phyloP scores from a whole-genome alignment of 2,329 filamentous ascomycete species.

The Penicillium palitans region DNA sequence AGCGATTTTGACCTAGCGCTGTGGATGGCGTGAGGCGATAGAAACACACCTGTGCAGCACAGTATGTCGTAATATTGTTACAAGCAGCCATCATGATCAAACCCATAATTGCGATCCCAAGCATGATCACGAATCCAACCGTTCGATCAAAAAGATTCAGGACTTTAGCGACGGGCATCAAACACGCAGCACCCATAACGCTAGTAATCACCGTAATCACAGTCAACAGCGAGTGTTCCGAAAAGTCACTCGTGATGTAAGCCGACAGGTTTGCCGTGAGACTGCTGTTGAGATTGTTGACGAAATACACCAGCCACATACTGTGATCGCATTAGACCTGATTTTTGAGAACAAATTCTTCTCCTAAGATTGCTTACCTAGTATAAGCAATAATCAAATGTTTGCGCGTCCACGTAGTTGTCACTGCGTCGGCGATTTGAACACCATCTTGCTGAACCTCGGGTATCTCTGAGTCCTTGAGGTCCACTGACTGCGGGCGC shows the following conservation, averaged over 20 bases:
- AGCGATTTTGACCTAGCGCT: not conserved
- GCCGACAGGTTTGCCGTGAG: conserved; percentile 46
- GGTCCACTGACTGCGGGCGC: not conserved
- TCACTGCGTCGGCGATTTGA: conserved; percentile 23
- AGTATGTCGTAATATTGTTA: conserved; percentile 60
- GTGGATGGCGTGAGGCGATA: not conserved
- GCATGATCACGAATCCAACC: conserved; percentile 55
- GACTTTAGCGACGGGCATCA: conserved; percentile 62
- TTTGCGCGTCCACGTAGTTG: conserved; percentile 40
- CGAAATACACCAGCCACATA: conserved; percentile 47
- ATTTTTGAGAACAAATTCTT: conserved; percentile 43
- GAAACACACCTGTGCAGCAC: conserved; percentile 53
- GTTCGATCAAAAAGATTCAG: conserved; percentile 64
- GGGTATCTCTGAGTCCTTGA: not conserved
- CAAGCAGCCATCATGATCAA: conserved; percentile 64
- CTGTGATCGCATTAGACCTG: conserved; percentile 23
- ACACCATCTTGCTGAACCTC: conserved; percentile 28
- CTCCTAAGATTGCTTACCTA: conserved; percentile 42
- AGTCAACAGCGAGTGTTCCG: conserved; percentile 55
- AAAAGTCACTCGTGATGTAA: conserved; percentile 55
- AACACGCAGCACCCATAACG: conserved; percentile 57
- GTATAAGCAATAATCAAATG: conserved; percentile 46
- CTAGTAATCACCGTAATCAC: conserved; percentile 57
- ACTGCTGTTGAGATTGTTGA: conserved; percentile 43
- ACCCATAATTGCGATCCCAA: conserved; percentile 48